These are phyloP conservation scores for Trypanosoma boissoni DNA, from an alignment of 208 protist genomes.

Conservation along the genomic window DNA sequence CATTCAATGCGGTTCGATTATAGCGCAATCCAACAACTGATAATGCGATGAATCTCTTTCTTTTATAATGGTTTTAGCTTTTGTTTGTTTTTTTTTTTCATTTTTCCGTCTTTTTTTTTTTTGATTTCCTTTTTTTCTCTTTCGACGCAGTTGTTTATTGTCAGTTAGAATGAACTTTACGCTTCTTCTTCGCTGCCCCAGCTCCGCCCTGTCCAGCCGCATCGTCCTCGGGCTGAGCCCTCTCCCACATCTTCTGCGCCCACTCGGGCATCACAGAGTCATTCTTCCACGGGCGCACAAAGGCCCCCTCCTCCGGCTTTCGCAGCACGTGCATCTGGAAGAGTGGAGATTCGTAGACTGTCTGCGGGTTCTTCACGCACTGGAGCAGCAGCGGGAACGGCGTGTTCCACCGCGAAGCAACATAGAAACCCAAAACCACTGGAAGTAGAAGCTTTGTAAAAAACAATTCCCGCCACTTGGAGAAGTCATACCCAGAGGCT, in stretches of 20 bases:
- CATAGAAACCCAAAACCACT: conserved; percentile 45
- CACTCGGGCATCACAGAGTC: conserved; percentile 51
- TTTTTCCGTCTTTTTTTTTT: background rate
- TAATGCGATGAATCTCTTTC: conserved; percentile 1
- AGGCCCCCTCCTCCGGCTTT: conserved; percentile 37
- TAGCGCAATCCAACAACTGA: too few relatives aligned
- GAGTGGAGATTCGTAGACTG: conserved; percentile 58
- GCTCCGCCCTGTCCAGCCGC: background rate
- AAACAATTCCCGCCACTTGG: conserved; percentile 65
- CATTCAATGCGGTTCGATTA: too few relatives aligned
- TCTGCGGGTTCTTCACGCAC: conserved; percentile 73
- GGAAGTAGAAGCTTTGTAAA: conserved; percentile 58
- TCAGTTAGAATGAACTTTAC: background rate
- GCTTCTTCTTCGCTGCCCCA: background rate
- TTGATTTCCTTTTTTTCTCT: background rate
- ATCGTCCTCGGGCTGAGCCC: conserved; percentile 37
- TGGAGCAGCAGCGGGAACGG: conserved; percentile 82
- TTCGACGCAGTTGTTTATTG: background rate
- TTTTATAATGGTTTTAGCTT: conserved; percentile 6
- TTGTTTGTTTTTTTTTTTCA: background rate
- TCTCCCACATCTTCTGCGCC: conserved; percentile 46
- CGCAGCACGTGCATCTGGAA: conserved; percentile 61
- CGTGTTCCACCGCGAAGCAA: conserved; percentile 48
- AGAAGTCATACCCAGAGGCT: conserved; percentile 64
- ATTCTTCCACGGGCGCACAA: conserved; percentile 77